These are phyloP conservation scores for Echinosophora koreensis DNA, from an alignment of 306 rosid species.

Conservation along the genomic window DNA sequence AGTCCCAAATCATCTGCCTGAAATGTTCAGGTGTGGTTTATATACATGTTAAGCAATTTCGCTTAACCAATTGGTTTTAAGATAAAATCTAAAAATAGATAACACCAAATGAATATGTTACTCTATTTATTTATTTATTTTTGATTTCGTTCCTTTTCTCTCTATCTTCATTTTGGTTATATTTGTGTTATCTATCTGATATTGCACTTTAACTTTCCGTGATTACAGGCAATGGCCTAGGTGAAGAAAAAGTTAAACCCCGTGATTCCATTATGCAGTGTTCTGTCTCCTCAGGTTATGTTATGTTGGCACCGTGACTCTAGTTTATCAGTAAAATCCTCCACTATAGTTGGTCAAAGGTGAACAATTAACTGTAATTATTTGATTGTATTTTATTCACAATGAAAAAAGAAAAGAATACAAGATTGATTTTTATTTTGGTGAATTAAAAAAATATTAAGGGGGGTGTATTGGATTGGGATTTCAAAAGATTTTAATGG, in stretches of 20 bases:
- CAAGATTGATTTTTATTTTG: too few relatives aligned
- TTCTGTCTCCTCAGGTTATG: conserved; percentile 53
- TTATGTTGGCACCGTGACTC: conserved; percentile 19
- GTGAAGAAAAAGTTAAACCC: conserved; percentile 61
- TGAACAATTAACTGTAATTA: background rate
- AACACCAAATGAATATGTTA: background rate
- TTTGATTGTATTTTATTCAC: background rate
- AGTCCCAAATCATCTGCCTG: too few relatives aligned
- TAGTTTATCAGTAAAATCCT: background rate
- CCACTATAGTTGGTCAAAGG: background rate
- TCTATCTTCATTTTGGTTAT: background rate
- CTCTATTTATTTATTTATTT: background rate
- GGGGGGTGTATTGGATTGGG: too few relatives aligned
- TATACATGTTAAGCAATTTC: too few relatives aligned
- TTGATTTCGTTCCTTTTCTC: background rate
- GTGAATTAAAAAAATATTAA: background rate
- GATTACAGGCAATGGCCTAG: conserved; percentile 58
- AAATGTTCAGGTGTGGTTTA: too few relatives aligned
- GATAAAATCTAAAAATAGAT: too few relatives aligned
- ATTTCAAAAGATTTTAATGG: too few relatives aligned
- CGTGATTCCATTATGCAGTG: conserved; percentile 58
- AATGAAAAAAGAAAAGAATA: too few relatives aligned
- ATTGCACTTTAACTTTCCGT: conserved; percentile 1
- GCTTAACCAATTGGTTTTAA: too few relatives aligned
- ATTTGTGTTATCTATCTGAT: background rate